Conservation (phyloP, 768 basidiomycete genomes). For the Boletus speciosus region DNA sequence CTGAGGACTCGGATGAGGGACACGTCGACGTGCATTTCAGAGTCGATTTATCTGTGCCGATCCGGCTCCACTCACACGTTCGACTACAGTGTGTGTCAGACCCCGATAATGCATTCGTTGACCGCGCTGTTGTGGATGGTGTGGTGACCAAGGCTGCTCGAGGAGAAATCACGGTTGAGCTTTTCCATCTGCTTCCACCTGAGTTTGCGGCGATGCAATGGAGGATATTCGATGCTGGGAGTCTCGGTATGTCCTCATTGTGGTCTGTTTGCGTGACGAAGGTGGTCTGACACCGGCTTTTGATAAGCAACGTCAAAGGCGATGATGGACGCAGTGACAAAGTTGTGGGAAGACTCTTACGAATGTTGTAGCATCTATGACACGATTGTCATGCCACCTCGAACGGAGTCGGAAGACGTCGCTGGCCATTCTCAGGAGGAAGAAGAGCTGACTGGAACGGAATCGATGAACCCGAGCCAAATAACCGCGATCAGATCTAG, state of each 20-base stretch:
- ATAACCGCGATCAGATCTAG: constrained; percentile 45
- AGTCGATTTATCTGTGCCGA: constrained; percentile 46
- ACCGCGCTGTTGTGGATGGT: constrained; percentile 51
- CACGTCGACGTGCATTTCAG: constrained; percentile 52
- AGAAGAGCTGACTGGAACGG: constrained; percentile 11
- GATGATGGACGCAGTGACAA: constrained; percentile 60
- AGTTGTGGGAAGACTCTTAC: constrained; percentile 41
- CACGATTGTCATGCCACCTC: constrained; percentile 37
- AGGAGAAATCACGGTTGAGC: constrained; percentile 52
- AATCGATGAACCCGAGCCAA: constrained; percentile 54
- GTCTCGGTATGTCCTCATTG: constrained; percentile 41
- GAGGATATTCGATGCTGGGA: constrained; percentile 62
- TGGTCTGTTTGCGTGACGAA: neutral
- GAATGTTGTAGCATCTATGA: constrained; percentile 49
- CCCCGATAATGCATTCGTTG: constrained; percentile 47
- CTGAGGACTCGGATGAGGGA: constrained; percentile 26
- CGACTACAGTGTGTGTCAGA: constrained; percentile 57
- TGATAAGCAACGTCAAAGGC: constrained; percentile 55
- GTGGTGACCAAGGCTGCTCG: constrained; percentile 51
- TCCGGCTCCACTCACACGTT: constrained; percentile 64
- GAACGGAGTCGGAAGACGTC: constrained; percentile 18
- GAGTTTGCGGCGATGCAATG: constrained; percentile 60
- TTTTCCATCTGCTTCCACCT: constrained; percentile 58
- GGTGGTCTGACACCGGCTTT: neutral
- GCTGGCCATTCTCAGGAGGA: constrained; percentile 2